Conservation (phyloP, 192 early-diverging fungal species). For the Podochytrium sp. region DNA sequence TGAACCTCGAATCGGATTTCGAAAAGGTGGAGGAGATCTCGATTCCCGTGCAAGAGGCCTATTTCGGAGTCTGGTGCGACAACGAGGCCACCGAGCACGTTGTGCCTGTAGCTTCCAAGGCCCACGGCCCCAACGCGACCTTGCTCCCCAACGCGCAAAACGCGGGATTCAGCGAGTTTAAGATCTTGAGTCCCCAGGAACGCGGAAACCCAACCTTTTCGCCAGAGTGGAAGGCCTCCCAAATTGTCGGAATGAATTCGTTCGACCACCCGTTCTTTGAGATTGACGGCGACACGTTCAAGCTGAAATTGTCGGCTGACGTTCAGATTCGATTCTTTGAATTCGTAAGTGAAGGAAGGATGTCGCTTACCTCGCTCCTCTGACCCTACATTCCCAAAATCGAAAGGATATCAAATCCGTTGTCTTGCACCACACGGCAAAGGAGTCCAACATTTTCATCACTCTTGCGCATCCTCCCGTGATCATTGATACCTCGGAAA, state of each 20-base stretch:
- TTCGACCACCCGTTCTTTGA: slow-evolving; percentile 27
- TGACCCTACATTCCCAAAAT: neutral
- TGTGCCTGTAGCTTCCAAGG: neutral
- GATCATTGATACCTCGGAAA: slow-evolving; percentile 19
- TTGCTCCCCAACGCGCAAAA: slow-evolving; percentile 6
- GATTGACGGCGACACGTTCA: slow-evolving; percentile 9
- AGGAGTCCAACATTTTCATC: slow-evolving; percentile 9
- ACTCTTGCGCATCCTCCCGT: slow-evolving; percentile 20
- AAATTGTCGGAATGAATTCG: slow-evolving; percentile 24
- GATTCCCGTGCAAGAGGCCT: slow-evolving; percentile 10
- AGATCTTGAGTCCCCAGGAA: slow-evolving; percentile 3
- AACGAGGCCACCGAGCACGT: slow-evolving; percentile 24
- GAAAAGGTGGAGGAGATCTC: neutral
- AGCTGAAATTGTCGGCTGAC: slow-evolving; percentile 27
- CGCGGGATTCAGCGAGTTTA: slow-evolving; percentile 5
- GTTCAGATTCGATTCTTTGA: slow-evolving; percentile 27
- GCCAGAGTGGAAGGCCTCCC: slow-evolving; percentile 30
- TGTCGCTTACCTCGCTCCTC: no score
- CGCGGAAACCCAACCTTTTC: slow-evolving; percentile 27
- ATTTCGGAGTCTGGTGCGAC: slow-evolving; percentile 28
- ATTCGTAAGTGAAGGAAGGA: slow-evolving; percentile 12
- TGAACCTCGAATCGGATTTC: neutral
- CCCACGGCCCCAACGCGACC: neutral
- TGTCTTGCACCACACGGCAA: slow-evolving; percentile 17
- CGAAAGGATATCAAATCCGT: slow-evolving; percentile 28